Base-by-base conservation (phyloP, 1,139 yeast species). In the Candida frijolesensis region DNA sequence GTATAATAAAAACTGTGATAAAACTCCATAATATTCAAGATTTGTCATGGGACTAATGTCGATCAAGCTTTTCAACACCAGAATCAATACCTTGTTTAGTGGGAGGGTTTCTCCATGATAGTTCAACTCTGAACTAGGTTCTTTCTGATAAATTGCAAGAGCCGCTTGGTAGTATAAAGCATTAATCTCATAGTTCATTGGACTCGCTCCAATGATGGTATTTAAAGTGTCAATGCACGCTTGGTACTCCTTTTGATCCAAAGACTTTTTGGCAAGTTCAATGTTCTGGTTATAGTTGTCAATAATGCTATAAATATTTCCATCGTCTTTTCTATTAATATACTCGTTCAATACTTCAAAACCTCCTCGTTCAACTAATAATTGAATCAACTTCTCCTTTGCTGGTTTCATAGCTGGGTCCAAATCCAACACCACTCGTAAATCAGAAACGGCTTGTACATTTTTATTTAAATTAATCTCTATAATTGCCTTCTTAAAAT, bases 401-500 rank as follows among this genome's bases (percentile, higher is more conserved):
- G 86, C 86, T 0, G 79, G 76, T 11, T 57, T 54, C 56, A 74
- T 70, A 34, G 60, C 57, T 6, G 77, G 68, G 50, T 74, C 80
- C 37, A 77, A 61, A 16, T 61, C 58, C 48, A 83, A 62, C 27
- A 83, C 78, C 34, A 56, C 58, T 46, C 70, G 66, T 51, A 83
- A 75, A 60, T 80, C 84, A 2, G 62, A 62, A 10, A 81, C 69
- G 0, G 87, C 85, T 34, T 67, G 66, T 6, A 60, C 52, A 25
- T 78, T 84, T 54, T 74, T 77, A 42, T 78, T 76, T 54, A 83
- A 60, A 35, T 78, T 72, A 52, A 80, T 65, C 51, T 82, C 83
- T 7, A 83, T 76, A 49, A 82, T 63, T 0, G 85, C 86, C 55
- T 78, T 79, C 59, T 80, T 82, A 60, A 75, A 80, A 57, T 77